Conservation (phyloP, 2,329 filamentous ascomycete genomes). For the Sporothrix brunneoviolacea region DNA sequence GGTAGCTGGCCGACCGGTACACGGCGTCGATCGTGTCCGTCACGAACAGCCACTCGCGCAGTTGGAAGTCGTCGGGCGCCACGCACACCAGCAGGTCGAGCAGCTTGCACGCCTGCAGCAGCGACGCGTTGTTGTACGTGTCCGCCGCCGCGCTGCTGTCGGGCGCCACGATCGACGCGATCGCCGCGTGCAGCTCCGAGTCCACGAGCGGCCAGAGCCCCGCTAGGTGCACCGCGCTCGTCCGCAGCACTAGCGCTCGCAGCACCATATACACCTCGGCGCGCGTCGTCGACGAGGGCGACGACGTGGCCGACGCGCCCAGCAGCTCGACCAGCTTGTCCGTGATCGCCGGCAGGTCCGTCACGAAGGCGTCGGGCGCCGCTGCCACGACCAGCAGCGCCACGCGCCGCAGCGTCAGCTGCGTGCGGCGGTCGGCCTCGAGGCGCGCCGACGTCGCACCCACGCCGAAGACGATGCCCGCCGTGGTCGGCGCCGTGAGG, state of each 20-base stretch:
- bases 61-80: constrained; percentile 90
- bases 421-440: constrained; percentile 91
- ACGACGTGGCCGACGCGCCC: constrained; percentile 75
- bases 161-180: constrained; percentile 65
- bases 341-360: constrained; percentile 64
- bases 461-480: constrained; percentile 97
- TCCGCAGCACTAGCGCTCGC: constrained; percentile 73
- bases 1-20: constrained; percentile 65
- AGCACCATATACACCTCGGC: constrained; percentile 87
- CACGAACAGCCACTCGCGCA: constrained; percentile 97
- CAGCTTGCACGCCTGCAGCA: constrained; percentile 90
- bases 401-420: constrained; percentile 79
- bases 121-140: constrained; percentile 66
- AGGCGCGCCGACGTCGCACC: constrained; percentile 86
- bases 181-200: constrained; percentile 71
- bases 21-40: constrained; percentile 96
- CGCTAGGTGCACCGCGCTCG: constrained; percentile 70
- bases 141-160: constrained; percentile 59
- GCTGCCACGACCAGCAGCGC: constrained; percentile 73
- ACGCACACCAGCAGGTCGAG: constrained; percentile 81
- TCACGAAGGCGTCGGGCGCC: constrained; percentile 70
- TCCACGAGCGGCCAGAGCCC: constrained; percentile 88
- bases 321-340: constrained; percentile 85
- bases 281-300: constrained; percentile 81
- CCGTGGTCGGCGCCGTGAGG: constrained; percentile 80